These are phyloP conservation scores for Trichoderma endophyticum DNA, from an alignment of 2,329 filamentous ascomycete genomes.

Conservation along the genomic window DNA sequence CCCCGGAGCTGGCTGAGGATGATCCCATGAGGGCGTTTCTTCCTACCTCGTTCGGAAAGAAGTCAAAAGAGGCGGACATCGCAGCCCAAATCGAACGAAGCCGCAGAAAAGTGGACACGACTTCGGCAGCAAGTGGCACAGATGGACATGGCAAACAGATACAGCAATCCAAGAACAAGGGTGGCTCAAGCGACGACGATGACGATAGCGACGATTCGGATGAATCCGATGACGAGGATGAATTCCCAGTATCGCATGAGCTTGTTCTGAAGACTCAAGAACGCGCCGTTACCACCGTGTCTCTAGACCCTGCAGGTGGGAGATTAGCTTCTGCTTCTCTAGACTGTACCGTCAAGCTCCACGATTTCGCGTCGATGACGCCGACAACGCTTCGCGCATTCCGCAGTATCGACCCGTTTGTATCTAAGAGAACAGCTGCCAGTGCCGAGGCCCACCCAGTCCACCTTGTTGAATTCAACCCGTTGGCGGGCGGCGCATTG, in stretches of 20 bases:
- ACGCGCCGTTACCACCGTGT: constrained; percentile 76
- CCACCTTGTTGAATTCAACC: constrained; percentile 83
- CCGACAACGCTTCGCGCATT: constrained; percentile 92
- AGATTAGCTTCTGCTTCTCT: constrained; percentile 86
- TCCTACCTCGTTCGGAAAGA: constrained; percentile 82
- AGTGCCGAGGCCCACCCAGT: constrained; percentile 82
- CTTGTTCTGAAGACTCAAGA: constrained; percentile 91
- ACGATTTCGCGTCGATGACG: constrained; percentile 95
- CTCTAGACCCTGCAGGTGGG: constrained; percentile 80
- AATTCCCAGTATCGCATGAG: constrained; percentile 90
- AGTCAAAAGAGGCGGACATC: constrained; percentile 68
- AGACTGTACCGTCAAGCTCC: constrained; percentile 87
- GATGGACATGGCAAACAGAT: constrained; percentile 20
- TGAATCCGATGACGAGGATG: constrained; percentile 71
- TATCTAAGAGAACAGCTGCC: constrained; percentile 64
- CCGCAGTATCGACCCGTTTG: constrained; percentile 83
- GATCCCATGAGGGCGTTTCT: constrained; percentile 75
- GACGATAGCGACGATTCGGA: constrained; percentile 50
- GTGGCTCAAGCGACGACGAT: constrained; percentile 40
- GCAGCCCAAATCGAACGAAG: constrained; percentile 77
- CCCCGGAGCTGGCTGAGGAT: constrained; percentile 53
- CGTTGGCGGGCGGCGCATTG: constrained; percentile 72
- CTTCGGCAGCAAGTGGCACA: constrained; percentile 5
- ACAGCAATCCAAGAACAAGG: constrained; percentile 24
- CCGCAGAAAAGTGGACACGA: constrained; percentile 50